A percentile compares a stretch with the other conserved stretches of the same genome.
These are phyloP conservation scores for Hyaloscypha variabilis DNA, from an alignment of 495 filamentous ascomycete species.

Conservation along the genomic window DNA sequence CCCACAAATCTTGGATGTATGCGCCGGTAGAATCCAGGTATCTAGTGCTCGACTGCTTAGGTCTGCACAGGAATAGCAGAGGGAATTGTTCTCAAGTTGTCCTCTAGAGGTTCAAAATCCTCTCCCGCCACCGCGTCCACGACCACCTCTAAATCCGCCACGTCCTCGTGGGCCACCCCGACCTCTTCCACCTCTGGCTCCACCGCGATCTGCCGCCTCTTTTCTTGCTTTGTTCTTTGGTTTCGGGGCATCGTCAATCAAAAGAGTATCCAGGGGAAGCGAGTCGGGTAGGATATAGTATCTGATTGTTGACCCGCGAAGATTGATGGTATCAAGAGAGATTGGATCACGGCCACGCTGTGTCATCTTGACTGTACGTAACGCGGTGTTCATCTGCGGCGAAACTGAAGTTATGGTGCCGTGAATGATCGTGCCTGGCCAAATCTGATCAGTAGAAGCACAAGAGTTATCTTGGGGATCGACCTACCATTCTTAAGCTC, in stretches of 20 bases:
- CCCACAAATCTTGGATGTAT: constrained; percentile 1
- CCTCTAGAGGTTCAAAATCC: constrained; percentile 45
- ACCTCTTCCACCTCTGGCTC: constrained; percentile 57
- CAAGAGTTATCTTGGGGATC: not conserved
- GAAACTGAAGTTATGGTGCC: constrained; percentile 95
- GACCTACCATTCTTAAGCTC: constrained; percentile 92
- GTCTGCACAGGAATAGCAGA: constrained; percentile 2
- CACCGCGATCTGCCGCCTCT: constrained; percentile 71
- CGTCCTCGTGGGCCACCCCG: constrained; percentile 57
- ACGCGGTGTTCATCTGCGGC: constrained; percentile 94
- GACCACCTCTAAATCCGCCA: constrained; percentile 55
- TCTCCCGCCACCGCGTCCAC: constrained; percentile 67
- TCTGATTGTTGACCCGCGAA: constrained; percentile 89
- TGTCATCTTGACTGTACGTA: constrained; percentile 95
- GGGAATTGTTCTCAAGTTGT: not conserved
- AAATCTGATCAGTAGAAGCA: constrained; percentile 15
- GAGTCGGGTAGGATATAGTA: constrained; percentile 95
- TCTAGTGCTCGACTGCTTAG: constrained; percentile 7
- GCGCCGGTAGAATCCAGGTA: constrained; percentile 6
- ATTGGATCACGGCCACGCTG: constrained; percentile 82
- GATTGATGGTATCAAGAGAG: constrained; percentile 91
- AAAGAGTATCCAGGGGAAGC: constrained; percentile 87
- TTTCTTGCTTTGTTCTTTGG: constrained; percentile 99
- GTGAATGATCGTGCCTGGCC: constrained; percentile 84
- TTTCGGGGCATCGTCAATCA: constrained; percentile 95